phyloP scores from a whole-genome alignment of 805 yeast species.

The Pichia deserticola region DNA sequence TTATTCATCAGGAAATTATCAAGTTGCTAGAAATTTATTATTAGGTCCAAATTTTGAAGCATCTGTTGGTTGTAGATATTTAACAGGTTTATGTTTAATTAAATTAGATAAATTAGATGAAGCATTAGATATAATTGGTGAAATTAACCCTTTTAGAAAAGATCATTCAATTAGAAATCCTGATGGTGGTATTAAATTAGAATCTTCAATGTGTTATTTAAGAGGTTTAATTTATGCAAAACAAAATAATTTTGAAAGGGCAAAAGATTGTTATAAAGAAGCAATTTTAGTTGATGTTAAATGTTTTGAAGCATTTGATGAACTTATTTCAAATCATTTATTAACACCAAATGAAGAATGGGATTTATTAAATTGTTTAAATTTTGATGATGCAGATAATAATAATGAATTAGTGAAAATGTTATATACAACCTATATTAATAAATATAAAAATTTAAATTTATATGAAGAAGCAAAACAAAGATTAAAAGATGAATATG shows the following conservation, averaged over 20 bases:
- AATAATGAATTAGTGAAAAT: constrained; percentile 74
- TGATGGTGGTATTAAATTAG: constrained; percentile 83
- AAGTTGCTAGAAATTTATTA: constrained; percentile 69
- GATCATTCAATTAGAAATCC: constrained; percentile 33
- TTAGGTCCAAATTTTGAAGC: constrained; percentile 47
- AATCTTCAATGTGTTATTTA: constrained; percentile 78
- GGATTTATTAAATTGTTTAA: constrained; percentile 59
- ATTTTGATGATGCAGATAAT: constrained; percentile 68
- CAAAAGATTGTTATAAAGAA: constrained; percentile 80
- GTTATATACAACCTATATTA: constrained; percentile 67
- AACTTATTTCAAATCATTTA: constrained; percentile 61
- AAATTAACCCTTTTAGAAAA: constrained; percentile 59
- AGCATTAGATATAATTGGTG: constrained; percentile 81
- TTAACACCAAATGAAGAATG: constrained; percentile 83
- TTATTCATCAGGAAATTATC: constrained; percentile 65
- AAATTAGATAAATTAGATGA: constrained; percentile 78
- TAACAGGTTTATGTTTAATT: constrained; percentile 67
- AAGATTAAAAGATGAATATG: constrained; percentile 63
- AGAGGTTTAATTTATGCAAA: constrained; percentile 79
- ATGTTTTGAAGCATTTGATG: constrained; percentile 88
- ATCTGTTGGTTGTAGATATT: constrained; percentile 70
- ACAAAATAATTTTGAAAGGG: constrained; percentile 76
- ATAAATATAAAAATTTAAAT: constrained; percentile 58
- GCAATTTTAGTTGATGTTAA: constrained; percentile 84
- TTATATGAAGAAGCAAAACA: constrained; percentile 59